These are phyloP conservation scores for Saccharomyces jurei DNA, from an alignment of 805 yeast genomes.

Conservation along the genomic window DNA sequence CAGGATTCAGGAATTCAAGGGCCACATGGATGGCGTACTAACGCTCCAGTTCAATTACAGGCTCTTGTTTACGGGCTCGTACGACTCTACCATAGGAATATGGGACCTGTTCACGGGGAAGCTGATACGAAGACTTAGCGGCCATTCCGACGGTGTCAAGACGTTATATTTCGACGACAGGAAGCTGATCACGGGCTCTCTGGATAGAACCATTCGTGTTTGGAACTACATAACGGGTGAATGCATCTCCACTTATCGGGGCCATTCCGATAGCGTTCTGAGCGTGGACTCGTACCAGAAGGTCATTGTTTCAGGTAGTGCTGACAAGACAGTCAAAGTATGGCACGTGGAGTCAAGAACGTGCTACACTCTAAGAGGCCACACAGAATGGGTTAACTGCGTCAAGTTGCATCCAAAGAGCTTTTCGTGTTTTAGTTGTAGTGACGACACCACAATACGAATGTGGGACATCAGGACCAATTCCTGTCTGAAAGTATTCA, in stretches of 20 bases:
- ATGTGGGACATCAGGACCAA: slow-evolving; percentile 90
- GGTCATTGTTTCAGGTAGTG: slow-evolving; percentile 85
- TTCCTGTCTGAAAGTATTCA: slow-evolving; percentile 67
- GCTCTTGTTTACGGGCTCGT: slow-evolving; percentile 81
- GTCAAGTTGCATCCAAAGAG: slow-evolving; percentile 80
- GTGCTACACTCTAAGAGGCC: slow-evolving; percentile 89
- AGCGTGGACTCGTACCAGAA: slow-evolving; percentile 76
- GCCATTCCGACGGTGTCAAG: slow-evolving; percentile 86
- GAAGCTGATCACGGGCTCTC: slow-evolving; percentile 84
- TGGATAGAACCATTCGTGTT: slow-evolving; percentile 84
- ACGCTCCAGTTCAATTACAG: slow-evolving; percentile 79
- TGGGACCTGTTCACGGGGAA: slow-evolving; percentile 85
- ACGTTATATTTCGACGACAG: slow-evolving; percentile 79
- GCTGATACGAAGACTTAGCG: slow-evolving; percentile 65
- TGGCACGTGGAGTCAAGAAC: slow-evolving; percentile 95
- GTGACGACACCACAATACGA: slow-evolving; percentile 85
- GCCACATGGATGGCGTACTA: slow-evolving; percentile 85
- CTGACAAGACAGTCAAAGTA: slow-evolving; percentile 84
- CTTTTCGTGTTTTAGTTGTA: slow-evolving; percentile 72
- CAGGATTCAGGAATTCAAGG: slow-evolving; percentile 54
- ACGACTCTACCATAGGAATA: slow-evolving; percentile 82
- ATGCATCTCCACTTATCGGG: slow-evolving; percentile 87
- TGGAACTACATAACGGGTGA: slow-evolving; percentile 96
- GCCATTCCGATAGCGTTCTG: slow-evolving; percentile 80
- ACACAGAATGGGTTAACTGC: slow-evolving; percentile 83